Evolutionary conservation across 257 asterid genomes (phyloP).

Genomic region (Perilla frutescens): DNA sequence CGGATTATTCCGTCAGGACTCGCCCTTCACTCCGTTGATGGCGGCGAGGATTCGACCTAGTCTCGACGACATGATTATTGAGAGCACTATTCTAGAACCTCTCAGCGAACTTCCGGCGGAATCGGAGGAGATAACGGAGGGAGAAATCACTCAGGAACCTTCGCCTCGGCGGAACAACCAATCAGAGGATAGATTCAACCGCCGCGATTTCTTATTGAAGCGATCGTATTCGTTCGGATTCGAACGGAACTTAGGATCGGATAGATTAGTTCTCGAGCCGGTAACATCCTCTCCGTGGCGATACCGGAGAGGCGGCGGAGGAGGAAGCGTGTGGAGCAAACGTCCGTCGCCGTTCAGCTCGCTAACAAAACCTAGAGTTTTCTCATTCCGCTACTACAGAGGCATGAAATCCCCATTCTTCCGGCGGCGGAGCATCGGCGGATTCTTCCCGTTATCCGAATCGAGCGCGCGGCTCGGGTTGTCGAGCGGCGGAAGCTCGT

Average conservation of each 20-base stretch:
- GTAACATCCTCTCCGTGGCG: constrained; percentile 93
- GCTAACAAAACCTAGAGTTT: constrained; percentile 67
- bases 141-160: constrained; percentile 61
- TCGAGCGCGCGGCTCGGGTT: constrained; percentile 68
- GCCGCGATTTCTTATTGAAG: constrained; percentile 77
- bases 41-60: constrained; percentile 87
- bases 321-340: constrained; percentile 79
- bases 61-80: constrained; percentile 73
- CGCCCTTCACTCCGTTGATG: constrained; percentile 92
- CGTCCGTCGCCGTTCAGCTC: constrained; percentile 89
- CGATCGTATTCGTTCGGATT: constrained; percentile 93
- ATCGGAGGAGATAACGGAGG: constrained; percentile 44
- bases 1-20: constrained; percentile 67
- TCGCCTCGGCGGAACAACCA: constrained; percentile 62
- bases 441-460: constrained; percentile 73
- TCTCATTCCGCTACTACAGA: constrained; percentile 83
- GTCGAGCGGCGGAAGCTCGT: constrained; percentile 69
- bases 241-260: constrained; percentile 87
- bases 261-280: constrained; percentile 70
- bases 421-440: constrained; percentile 78
- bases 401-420: constrained; percentile 93
- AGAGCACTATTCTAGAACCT: constrained; percentile 63
- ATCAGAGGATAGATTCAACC: constrained; percentile 69
- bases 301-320: constrained; percentile 63
- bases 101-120: constrained; percentile 57